Conservation (phyloP, 192 early-diverging fungal genomes). For the Obelidium mucronatum region DNA sequence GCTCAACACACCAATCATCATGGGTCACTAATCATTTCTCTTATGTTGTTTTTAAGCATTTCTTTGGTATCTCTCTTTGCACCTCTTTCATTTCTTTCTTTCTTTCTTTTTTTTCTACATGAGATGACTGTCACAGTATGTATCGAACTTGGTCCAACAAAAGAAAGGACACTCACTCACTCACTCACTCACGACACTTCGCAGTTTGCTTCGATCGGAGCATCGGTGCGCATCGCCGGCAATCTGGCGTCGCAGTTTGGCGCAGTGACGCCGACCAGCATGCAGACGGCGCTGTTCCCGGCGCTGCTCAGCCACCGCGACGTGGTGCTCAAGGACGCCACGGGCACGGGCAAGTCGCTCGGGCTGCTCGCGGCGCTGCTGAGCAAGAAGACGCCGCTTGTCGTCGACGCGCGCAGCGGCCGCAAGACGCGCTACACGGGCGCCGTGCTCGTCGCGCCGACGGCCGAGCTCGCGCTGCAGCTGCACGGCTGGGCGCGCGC, state of each 20-base stretch:
- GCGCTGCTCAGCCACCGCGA: conserved; percentile 44
- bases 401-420: neutral
- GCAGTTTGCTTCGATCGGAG: conserved; percentile 18
- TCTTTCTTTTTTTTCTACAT: neutral
- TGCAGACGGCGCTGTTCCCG: conserved; percentile 48
- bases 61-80: too few relatives aligned
- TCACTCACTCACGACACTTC: too few relatives aligned
- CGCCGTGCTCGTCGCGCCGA: conserved; percentile 52
- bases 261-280: conserved; percentile 12
- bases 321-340: conserved; percentile 52
- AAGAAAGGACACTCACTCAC: neutral
- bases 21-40: too few relatives aligned
- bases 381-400: conserved; percentile 31
- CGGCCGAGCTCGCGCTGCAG: conserved; percentile 55
- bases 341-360: conserved; percentile 56
- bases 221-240: neutral
- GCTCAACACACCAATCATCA: too few relatives aligned
- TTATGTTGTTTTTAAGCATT: too few relatives aligned
- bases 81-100: neutral
- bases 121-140: too few relatives aligned
- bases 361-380: conserved; percentile 49
- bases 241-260: conserved; percentile 7
- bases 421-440: conserved; percentile 36
- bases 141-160: neutral
- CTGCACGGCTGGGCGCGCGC: conserved; percentile 28